Percentiles rank a stretch among this genome's conserved stretches.
phyloP scores from a whole-genome alignment of 768 basidiomycete species.

The Suillus lakei region DNA sequence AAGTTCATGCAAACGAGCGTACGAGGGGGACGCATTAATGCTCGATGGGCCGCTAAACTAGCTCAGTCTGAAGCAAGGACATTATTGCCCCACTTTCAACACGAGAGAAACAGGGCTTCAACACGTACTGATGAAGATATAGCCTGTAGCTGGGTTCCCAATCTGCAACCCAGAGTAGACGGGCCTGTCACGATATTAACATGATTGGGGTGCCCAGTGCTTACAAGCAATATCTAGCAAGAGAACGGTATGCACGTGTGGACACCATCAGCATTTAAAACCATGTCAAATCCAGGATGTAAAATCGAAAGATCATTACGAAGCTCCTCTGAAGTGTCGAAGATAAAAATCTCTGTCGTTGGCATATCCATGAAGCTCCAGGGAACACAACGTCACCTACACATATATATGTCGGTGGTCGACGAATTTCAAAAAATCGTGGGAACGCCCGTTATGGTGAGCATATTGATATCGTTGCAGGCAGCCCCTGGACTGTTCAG shows the following conservation, averaged over 20 bases:
- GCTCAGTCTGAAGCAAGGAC: slow-evolving; percentile 27
- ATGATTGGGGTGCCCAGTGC: neutral
- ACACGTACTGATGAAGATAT: slow-evolving; percentile 21
- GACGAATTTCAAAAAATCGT: too few relatives aligned
- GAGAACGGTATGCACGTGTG: slow-evolving; percentile 14
- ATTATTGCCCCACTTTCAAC: neutral
- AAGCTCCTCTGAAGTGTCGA: slow-evolving; percentile 18
- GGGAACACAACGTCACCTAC: too few relatives aligned
- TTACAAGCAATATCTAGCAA: neutral
- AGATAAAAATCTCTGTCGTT: slow-evolving; percentile 29
- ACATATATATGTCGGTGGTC: too few relatives aligned
- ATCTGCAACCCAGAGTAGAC: slow-evolving; percentile 25
- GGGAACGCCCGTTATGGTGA: too few relatives aligned
- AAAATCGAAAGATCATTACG: slow-evolving; percentile 8
- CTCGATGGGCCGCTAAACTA: slow-evolving; percentile 23
- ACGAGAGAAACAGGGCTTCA: neutral
- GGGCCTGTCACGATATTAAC: slow-evolving; percentile 14
- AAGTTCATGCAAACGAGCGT: slow-evolving; percentile 3
- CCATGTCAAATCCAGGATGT: slow-evolving; percentile 12
- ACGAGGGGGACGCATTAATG: slow-evolving; percentile 12
- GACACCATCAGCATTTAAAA: slow-evolving; percentile 15
- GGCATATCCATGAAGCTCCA: slow-evolving; percentile 9
- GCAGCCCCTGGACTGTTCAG: too few relatives aligned
- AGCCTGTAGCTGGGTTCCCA: slow-evolving; percentile 19
- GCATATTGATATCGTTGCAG: too few relatives aligned